Percentiles rank a stretch among this genome's conserved stretches.
Conservation (phyloP, 1,284 basidiomycete species). For the Leccinum insolens region DNA sequence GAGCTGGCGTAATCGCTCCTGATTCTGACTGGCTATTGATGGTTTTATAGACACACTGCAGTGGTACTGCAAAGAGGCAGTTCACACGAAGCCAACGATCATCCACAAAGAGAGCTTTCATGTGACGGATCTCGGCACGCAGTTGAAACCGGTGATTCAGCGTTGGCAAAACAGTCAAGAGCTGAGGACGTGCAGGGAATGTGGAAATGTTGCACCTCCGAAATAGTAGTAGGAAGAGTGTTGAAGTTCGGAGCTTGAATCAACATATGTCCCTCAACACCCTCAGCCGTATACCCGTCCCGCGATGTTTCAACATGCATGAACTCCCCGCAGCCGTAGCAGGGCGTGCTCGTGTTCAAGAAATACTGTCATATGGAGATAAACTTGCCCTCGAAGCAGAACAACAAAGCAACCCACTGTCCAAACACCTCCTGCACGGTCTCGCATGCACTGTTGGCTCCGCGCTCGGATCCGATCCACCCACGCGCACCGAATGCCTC, state of each 20-base stretch:
- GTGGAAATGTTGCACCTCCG: conserved; percentile 68
- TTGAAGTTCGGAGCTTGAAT: conserved; percentile 22
- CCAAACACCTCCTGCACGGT: conserved; percentile 48
- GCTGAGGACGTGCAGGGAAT: conserved; percentile 69
- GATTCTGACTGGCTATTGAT: not conserved
- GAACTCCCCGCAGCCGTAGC: conserved; percentile 41
- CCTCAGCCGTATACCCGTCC: conserved; percentile 23
- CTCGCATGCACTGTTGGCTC: conserved; percentile 60
- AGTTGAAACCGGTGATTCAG: conserved; percentile 91
- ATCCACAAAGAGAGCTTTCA: conserved; percentile 90
- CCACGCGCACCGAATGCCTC: conserved; percentile 44
- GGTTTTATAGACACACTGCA: conserved; percentile 76
- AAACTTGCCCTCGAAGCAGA: conserved; percentile 11
- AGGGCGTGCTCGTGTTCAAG: conserved; percentile 37
- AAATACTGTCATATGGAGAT: conserved; percentile 9
- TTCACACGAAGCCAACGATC: conserved; percentile 74
- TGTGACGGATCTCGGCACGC: conserved; percentile 89
- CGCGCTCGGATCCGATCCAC: conserved; percentile 51
- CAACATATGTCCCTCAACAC: not conserved
- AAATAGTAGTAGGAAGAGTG: conserved; percentile 42
- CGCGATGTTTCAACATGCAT: conserved; percentile 44
- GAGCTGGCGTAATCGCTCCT: conserved; percentile 10
- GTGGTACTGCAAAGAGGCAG: conserved; percentile 87
- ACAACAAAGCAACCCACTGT: conserved; percentile 34
- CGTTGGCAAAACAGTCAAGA: conserved; percentile 69